Conservation (phyloP, 176 grass and related monocot species). For the Oryza coarctata region DNA sequence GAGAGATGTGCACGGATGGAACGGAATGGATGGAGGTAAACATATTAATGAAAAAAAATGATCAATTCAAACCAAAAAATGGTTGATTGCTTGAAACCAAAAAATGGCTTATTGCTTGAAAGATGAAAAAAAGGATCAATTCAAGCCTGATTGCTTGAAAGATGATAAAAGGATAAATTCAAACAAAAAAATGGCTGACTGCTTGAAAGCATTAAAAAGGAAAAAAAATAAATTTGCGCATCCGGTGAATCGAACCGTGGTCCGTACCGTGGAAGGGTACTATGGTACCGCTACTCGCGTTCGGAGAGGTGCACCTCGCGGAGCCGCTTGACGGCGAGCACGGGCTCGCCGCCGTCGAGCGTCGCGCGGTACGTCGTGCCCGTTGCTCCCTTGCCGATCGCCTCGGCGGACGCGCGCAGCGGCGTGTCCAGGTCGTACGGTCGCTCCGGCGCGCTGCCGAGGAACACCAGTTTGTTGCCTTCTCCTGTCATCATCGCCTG, state of each 20-base stretch:
- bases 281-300: constrained; percentile 68
- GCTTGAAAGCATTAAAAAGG: no score
- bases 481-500: neutral
- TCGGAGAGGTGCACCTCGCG: constrained; percentile 56
- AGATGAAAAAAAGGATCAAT: no score
- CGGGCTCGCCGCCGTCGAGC: constrained; percentile 58
- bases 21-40: no score
- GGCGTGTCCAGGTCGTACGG: constrained; percentile 78
- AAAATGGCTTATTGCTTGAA: no score
- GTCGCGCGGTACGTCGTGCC: constrained; percentile 85
- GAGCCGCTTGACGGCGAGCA: constrained; percentile 68
- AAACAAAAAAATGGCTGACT: no score
- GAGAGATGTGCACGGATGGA: no score
- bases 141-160: no score
- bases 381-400: constrained; percentile 58
- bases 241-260: constrained; percentile 83
- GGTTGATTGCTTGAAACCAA: no score
- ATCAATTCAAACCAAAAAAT: no score
- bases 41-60: no score
- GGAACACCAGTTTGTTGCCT: constrained; percentile 74
- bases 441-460: constrained; percentile 41
- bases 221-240: constrained; percentile 29
- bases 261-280: constrained; percentile 95
- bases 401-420: constrained; percentile 83
- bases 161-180: no score